These are phyloP conservation scores for Orobanche coerulescens DNA, from an alignment of 257 asterid genomes.

Conservation along the genomic window DNA sequence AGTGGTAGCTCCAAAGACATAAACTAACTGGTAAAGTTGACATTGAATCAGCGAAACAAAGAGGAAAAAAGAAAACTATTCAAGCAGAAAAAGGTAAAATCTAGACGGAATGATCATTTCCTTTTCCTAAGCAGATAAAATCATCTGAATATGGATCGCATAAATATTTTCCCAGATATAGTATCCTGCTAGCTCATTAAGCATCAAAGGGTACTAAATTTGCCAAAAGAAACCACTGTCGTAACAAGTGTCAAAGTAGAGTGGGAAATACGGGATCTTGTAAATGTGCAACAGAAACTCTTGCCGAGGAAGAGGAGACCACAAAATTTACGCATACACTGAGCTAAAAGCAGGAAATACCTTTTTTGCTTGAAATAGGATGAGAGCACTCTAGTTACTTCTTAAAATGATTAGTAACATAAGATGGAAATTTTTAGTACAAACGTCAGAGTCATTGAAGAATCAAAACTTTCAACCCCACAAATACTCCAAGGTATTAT, in stretches of 20 bases:
- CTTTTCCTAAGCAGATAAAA: neutral
- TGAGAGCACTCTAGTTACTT: constrained; percentile 13
- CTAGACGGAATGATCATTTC: constrained; percentile 8
- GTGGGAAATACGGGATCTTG: constrained; percentile 35
- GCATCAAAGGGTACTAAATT: constrained; percentile 11
- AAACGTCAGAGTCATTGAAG: constrained; percentile 21
- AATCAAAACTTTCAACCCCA: constrained; percentile 26
- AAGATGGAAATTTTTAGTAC: constrained; percentile 23
- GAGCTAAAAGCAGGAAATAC: constrained; percentile 29
- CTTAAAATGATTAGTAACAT: constrained; percentile 21
- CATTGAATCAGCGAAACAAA: constrained; percentile 1
- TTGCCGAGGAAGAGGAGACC: neutral
- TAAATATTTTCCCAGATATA: neutral
- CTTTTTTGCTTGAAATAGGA: constrained; percentile 24
- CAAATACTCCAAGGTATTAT: constrained; percentile 26
- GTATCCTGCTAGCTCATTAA: constrained; percentile 1
- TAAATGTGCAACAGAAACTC: constrained; percentile 23
- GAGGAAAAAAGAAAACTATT: neutral
- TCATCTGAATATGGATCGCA: constrained; percentile 3
- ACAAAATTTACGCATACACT: constrained; percentile 22
- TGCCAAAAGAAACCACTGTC: neutral
- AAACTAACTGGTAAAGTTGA: constrained; percentile 6
- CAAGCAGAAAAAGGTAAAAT: neutral
- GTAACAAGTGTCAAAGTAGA: neutral
- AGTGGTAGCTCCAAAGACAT: neutral